Evolutionary conservation across 1,284 basidiomycete species (phyloP).

Genomic region (Ceratobasidium sp.): DNA sequence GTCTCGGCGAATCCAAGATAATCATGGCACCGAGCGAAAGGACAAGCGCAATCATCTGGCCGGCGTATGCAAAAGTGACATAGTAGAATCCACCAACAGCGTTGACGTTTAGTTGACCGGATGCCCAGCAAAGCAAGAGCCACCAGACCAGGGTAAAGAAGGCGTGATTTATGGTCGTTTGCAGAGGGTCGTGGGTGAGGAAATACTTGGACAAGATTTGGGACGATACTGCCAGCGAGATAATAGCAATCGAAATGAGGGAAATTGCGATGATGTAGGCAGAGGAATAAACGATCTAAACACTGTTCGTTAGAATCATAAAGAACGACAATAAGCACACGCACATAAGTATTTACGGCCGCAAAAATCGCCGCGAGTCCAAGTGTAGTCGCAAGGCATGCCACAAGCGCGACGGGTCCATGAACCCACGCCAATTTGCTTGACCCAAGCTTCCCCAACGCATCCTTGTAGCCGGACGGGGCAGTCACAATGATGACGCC

Average conservation of each 20-base stretch:
- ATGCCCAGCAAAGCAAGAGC: slow-evolving; percentile 66
- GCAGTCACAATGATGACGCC: slow-evolving; percentile 61
- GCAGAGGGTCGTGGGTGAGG: neutral
- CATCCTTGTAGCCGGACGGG: slow-evolving; percentile 1
- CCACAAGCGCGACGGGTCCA: slow-evolving; percentile 33
- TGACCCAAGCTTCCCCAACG: neutral
- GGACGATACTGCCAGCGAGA: slow-evolving; percentile 35
- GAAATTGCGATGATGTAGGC: slow-evolving; percentile 44
- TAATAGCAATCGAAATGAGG: slow-evolving; percentile 40
- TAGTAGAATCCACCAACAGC: slow-evolving; percentile 69
- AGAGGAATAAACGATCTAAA: slow-evolving; percentile 49
- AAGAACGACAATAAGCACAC: neutral
- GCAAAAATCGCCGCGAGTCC: slow-evolving; percentile 31
- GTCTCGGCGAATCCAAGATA: slow-evolving; percentile 9
- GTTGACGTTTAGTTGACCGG: slow-evolving; percentile 60
- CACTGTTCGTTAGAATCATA: neutral
- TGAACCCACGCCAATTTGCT: slow-evolving; percentile 33
- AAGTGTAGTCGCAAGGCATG: neutral
- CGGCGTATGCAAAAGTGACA: slow-evolving; percentile 68
- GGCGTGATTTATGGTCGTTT: slow-evolving; percentile 9
- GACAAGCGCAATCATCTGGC: slow-evolving; percentile 64
- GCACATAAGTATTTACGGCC: slow-evolving; percentile 42
- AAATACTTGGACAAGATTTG: slow-evolving; percentile 30
- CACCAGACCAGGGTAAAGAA: slow-evolving; percentile 62
- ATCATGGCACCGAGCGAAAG: slow-evolving; percentile 60